Percentiles rank a stretch among this genome's conserved stretches.
These are phyloP conservation scores for Geranomyces variabilis DNA, from an alignment of 192 early-diverging fungal species.

Conservation along the genomic window DNA sequence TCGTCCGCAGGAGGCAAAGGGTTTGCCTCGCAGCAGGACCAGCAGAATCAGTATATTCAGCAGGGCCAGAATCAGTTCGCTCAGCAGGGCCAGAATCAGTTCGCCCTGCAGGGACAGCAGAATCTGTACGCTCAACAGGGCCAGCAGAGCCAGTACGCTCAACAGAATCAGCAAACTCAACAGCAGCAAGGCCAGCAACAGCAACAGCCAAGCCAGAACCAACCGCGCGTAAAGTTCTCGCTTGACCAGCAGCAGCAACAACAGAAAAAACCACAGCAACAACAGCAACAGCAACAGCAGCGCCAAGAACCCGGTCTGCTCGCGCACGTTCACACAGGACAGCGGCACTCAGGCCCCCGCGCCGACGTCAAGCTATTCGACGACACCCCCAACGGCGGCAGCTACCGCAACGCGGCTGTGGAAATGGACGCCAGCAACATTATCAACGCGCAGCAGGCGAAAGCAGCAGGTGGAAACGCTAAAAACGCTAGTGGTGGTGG, in stretches of 20 bases:
- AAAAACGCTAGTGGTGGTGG: too few relatives aligned
- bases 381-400: neutral
- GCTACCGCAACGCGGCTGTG: too few relatives aligned
- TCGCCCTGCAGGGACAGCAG: neutral
- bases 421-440: too few relatives aligned
- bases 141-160: neutral
- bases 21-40: neutral
- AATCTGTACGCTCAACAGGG: neutral
- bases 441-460: too few relatives aligned
- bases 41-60: neutral
- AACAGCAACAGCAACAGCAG: too few relatives aligned
- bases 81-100: neutral
- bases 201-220: neutral
- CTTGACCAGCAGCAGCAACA: slow-evolving; percentile 1
- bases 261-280: too few relatives aligned
- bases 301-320: too few relatives aligned
- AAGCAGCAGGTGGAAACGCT: too few relatives aligned
- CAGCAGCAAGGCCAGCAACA: neutral
- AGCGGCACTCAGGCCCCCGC: neutral
- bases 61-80: neutral
- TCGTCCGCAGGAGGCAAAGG: neutral
- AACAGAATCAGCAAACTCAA: neutral
- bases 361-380: slow-evolving; percentile 5
- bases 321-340: too few relatives aligned
- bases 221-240: neutral